Percentiles rank a stretch among this genome's conserved stretches.
Evolutionary conservation across 2,329 filamentous ascomycete genomes (phyloP).

Genomic region (Fusarium proliferatum): DNA sequence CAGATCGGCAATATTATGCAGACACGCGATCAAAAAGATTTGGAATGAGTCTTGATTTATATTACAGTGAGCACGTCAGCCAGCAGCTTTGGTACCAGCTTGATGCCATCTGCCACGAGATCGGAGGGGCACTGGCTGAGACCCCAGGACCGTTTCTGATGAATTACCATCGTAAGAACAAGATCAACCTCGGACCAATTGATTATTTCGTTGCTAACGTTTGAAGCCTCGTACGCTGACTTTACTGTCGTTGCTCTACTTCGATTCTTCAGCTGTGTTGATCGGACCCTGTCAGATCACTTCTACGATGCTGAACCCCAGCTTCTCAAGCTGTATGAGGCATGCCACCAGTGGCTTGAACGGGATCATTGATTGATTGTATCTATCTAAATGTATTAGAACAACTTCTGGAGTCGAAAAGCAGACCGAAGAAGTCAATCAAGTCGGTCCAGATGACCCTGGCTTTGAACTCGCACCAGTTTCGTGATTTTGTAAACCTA

Average conservation of each 20-base stretch:
- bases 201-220: background rate
- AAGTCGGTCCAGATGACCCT: background rate
- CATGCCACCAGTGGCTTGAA: background rate
- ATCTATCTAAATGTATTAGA: background rate
- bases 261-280: background rate
- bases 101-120: background rate
- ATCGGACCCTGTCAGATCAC: background rate
- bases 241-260: background rate
- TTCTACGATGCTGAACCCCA: background rate
- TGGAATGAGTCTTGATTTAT: background rate
- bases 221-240: background rate
- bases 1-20: background rate
- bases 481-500: background rate
- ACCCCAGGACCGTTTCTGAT: background rate
- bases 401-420: background rate
- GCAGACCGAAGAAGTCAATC: accelerated
- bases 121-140: background rate
- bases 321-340: background rate
- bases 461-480: too few species aligned
- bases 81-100: constrained; percentile 2
- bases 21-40: background rate
- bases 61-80: background rate
- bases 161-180: background rate
- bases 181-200: accelerated
- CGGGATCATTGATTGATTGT: background rate